Conservation (phyloP, 371 early-diverging fungal genomes). For the Mortierella sp. region DNA sequence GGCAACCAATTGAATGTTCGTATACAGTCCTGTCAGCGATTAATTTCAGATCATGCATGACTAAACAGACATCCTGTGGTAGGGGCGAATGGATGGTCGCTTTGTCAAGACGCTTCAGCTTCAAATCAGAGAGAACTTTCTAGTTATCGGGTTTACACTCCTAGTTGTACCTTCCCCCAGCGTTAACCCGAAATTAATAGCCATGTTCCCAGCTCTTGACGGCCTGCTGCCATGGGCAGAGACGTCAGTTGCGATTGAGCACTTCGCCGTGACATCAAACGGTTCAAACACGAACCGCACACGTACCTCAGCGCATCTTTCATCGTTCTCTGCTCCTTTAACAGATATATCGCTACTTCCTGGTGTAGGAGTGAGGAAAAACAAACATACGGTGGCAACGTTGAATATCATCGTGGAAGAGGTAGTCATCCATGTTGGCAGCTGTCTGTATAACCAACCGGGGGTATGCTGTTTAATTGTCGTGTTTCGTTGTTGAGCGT, state of each 20-base stretch:
- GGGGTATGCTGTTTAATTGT: background rate
- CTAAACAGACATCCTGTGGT: constrained; percentile 2
- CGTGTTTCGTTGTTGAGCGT: background rate
- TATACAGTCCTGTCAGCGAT: background rate
- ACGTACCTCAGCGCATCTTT: background rate
- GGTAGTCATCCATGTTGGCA: constrained; percentile 14
- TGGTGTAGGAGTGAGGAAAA: constrained; percentile 27
- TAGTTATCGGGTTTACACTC: constrained; percentile 49
- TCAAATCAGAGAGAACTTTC: constrained; percentile 36
- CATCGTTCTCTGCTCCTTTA: constrained; percentile 23
- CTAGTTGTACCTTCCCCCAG: constrained; percentile 34
- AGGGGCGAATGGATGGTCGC: constrained; percentile 36
- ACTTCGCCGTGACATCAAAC: constrained; percentile 19
- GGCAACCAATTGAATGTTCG: background rate
- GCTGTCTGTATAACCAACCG: too few relatives aligned
- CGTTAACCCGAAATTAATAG: constrained; percentile 20
- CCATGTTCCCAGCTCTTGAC: constrained; percentile 37
- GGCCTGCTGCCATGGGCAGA: constrained; percentile 54
- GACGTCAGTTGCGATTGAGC: constrained; percentile 47
- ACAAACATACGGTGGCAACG: constrained; percentile 46
- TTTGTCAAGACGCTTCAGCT: constrained; percentile 45
- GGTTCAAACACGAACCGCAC: background rate
- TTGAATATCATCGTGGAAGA: constrained; percentile 38
- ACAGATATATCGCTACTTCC: constrained; percentile 26
- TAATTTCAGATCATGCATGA: background rate